Evolutionary conservation across 345 rosid genomes (phyloP), one percentile per base, ranked within the genome.

Genomic region (Eucalyptus grandis): DNA sequence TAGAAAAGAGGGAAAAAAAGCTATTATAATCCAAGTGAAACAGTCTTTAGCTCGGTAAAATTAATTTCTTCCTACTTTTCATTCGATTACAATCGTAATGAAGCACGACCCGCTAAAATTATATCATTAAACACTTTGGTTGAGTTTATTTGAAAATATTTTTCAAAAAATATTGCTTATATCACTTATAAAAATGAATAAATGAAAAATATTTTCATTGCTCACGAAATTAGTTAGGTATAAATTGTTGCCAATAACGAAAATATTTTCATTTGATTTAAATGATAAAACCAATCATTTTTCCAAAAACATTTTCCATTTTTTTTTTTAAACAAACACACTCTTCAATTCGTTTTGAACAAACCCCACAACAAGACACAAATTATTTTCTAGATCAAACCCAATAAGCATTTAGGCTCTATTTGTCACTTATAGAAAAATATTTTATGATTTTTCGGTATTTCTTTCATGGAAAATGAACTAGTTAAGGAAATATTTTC

Each of bases 361-460:
- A 56, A 24, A 22, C 62, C 30, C 30, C 67, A 27, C 67, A 60
- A 26, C 31, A 31, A 27, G 5, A 60, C 31, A 27, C 67, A 60
- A 60, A 26, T 60, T 5, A 27, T 60, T 60, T 60, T 60, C 34
- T 60, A 60, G 16, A 60, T 13, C 69, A 60, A 60, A 30, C 69
- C 34, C 69, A 27, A 5, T 60, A 27, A 27, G 0, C 4, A 60
- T 27, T 60, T 60, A 19, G 58, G 2, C 24, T 53, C 2, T 2
- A 1, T 19, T 53, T 0, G 24, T 53, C 19, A 17, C 4, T 53
- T 53, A 0, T 0, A 53, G 10, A 1, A 53, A 53, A 53, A 7
- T 53, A 0, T 7, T 53, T 53, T 53, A 0, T 0, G 2, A 19
- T 53, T 53, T 53, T 53, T 4, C 0, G 1, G 24, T 19, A 1